These are phyloP conservation scores for Avena insularis DNA, from an alignment of 176 grass and related monocot species.

Conservation along the genomic window DNA sequence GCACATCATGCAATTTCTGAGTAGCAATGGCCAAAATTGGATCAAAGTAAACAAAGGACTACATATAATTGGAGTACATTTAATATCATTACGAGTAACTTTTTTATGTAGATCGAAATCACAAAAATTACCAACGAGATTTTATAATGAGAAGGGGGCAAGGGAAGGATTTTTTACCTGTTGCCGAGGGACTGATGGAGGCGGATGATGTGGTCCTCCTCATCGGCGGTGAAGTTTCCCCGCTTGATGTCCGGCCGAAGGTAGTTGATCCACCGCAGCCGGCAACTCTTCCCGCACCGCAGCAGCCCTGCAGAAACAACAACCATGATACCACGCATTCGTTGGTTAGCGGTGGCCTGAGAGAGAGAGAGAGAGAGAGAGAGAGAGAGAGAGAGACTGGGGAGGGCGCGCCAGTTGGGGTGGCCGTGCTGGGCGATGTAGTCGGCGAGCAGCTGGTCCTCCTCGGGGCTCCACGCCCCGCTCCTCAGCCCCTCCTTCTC, in stretches of 20 bases:
- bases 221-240: slow-evolving; percentile 62
- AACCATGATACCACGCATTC: not conserved
- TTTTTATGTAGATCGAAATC: not conserved
- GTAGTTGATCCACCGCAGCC: slow-evolving; percentile 94
- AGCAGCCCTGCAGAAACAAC: slow-evolving; percentile 44
- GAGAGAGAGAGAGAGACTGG: not conserved
- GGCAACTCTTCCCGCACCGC: slow-evolving; percentile 91
- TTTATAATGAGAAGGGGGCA: not conserved
- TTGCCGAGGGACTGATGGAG: slow-evolving; percentile 58
- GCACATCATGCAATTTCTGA: not conserved
- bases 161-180: slow-evolving; percentile 16
- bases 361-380: not conserved
- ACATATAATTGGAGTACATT: not conserved
- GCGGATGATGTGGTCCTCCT: slow-evolving; percentile 60
- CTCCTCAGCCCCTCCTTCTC: slow-evolving; percentile 60
- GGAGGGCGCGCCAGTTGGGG: slow-evolving; percentile 70
- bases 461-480: slow-evolving; percentile 60
- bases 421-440: slow-evolving; percentile 59
- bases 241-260: slow-evolving; percentile 74
- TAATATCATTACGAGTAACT: not conserved
- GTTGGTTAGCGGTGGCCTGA: not conserved
- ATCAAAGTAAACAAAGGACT: not conserved
- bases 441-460: slow-evolving; percentile 56
- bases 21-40: not conserved
- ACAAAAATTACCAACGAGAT: not conserved